phyloP scores from a whole-genome alignment of 164 flowering plant species.

The Chimonanthus salicifolius region DNA sequence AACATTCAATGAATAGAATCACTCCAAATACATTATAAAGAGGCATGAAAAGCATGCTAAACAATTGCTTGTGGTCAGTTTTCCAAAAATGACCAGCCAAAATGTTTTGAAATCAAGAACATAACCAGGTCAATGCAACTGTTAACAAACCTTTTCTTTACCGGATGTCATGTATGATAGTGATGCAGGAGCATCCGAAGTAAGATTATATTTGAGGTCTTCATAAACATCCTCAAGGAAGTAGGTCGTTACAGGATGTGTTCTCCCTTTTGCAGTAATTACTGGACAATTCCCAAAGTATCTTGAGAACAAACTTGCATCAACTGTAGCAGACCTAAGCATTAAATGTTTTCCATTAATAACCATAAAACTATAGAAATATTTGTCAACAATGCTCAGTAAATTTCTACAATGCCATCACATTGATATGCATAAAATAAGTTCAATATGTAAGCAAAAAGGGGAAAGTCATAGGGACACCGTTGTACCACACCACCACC shows the following conservation, averaged over 20 bases:
- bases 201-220: constrained; percentile 52
- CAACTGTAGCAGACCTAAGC: constrained; percentile 92
- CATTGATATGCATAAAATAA: neutral
- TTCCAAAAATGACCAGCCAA: neutral
- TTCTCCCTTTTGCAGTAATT: constrained; percentile 72
- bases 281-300: constrained; percentile 86
- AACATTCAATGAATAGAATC: no score
- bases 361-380: neutral
- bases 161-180: constrained; percentile 29
- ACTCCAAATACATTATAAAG: no score
- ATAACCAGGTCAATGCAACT: neutral
- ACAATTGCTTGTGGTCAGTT: neutral
- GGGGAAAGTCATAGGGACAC: no score
- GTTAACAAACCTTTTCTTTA: constrained; percentile 40
- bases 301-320: constrained; percentile 65
- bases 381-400: neutral
- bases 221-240: constrained; percentile 90
- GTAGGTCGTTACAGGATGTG: constrained; percentile 74
- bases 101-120: neutral
- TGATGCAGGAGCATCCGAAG: constrained; percentile 80
- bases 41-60: neutral
- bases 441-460: neutral
- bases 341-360: neutral
- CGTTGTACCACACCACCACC: no score
- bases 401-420: neutral